A percentile compares a stretch with the other conserved stretches of the same genome.
Conservation (phyloP, 2,329 filamentous ascomycete species). For the Curvularia spicifera region DNA sequence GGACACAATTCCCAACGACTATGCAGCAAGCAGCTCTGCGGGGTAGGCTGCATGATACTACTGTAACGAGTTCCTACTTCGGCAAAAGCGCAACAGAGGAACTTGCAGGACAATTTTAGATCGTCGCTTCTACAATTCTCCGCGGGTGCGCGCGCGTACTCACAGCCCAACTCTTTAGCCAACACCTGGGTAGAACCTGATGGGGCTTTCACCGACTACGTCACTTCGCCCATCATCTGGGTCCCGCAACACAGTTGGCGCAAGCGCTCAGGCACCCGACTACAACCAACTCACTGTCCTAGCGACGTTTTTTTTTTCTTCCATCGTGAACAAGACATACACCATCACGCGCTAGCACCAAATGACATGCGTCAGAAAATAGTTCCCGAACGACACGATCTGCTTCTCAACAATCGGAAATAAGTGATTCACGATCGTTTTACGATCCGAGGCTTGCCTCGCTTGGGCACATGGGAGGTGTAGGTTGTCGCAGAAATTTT, state of each 20-base stretch:
- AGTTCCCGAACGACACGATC: neutral
- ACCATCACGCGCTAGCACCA: neutral
- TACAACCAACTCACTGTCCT: neutral
- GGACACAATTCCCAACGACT: slow-evolving; percentile 2
- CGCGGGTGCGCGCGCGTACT: slow-evolving; percentile 9
- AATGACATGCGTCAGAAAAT: neutral
- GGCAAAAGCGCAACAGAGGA: neutral
- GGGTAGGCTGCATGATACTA: slow-evolving; percentile 10
- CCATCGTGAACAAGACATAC: neutral
- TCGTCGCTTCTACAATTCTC: slow-evolving; percentile 8
- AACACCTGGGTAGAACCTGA: slow-evolving; percentile 9
- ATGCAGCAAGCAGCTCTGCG: slow-evolving; percentile 8
- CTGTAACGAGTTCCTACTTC: slow-evolving; percentile 9
- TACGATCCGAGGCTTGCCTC: neutral
- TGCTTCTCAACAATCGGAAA: neutral
- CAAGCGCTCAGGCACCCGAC: slow-evolving; percentile 2
- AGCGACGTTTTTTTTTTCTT: neutral
- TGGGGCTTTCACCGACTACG: slow-evolving; percentile 34
- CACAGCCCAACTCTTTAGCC: neutral
- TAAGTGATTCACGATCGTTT: neutral
- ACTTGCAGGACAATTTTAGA: slow-evolving; percentile 5
- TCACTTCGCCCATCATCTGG: slow-evolving; percentile 11
- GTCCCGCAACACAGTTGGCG: neutral
- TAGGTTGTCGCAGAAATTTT: neutral
- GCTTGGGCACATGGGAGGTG: neutral